Evolutionary conservation across 2,329 filamentous ascomycete genomes (phyloP).

Genomic region (Remersonia thermophila): DNA sequence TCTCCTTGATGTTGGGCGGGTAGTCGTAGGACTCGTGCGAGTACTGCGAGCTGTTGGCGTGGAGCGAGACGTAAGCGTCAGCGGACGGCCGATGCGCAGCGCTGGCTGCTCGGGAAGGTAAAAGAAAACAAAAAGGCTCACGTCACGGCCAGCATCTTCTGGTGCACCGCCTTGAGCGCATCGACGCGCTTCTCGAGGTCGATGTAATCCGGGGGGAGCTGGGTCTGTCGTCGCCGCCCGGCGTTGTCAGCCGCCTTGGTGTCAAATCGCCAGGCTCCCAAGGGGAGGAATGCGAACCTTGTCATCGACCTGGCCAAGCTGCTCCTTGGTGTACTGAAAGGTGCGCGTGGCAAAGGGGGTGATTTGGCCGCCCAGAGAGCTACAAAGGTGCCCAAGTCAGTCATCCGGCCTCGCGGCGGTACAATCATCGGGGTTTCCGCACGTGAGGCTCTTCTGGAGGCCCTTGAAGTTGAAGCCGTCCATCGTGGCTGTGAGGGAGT

Average conservation of each 20-base stretch:
- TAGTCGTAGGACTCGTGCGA: constrained; percentile 84
- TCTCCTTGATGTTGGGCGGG: constrained; percentile 94
- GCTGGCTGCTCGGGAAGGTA: too few relatives aligned
- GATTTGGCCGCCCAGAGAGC: constrained; percentile 63
- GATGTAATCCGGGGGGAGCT: constrained; percentile 93
- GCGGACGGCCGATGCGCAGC: neutral
- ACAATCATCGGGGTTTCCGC: constrained; percentile 18
- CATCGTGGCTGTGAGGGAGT: constrained; percentile 26
- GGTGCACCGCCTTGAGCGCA: constrained; percentile 90
- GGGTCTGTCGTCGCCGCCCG: constrained; percentile 47
- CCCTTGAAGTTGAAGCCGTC: constrained; percentile 50
- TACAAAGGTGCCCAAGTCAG: constrained; percentile 20
- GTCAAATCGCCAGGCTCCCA: neutral
- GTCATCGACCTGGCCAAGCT: constrained; percentile 87
- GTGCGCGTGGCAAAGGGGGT: constrained; percentile 88
- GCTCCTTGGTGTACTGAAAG: constrained; percentile 96
- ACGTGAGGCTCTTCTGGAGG: constrained; percentile 45
- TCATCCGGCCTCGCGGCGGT: neutral
- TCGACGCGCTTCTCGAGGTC: constrained; percentile 98
- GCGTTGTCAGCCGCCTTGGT: constrained; percentile 8
- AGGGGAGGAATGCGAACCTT: constrained; percentile 47
- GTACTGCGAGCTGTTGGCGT: constrained; percentile 70
- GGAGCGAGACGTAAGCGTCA: constrained; percentile 14
- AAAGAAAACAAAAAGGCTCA: constrained; percentile 43
- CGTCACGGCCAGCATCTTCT: constrained; percentile 95